These are phyloP conservation scores for Phoenix dactylifera DNA, from an alignment of 176 grass and related monocot species.

Conservation along the genomic window DNA sequence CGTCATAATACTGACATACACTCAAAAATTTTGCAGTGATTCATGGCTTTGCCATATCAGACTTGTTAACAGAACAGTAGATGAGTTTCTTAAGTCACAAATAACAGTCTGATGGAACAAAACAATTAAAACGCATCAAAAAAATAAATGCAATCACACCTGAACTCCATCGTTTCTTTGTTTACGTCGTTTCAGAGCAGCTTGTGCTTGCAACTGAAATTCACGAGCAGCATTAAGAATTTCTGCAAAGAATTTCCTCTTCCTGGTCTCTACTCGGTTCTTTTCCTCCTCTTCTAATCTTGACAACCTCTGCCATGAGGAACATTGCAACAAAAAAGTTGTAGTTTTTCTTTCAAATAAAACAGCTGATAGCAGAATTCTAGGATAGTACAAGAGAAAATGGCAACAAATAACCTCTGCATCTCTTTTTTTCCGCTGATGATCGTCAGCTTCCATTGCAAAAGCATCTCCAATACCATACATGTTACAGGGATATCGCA, in stretches of 20 bases:
- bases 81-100: too few species aligned
- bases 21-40: too few species aligned
- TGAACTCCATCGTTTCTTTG: slow-evolving; percentile 91
- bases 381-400: too few species aligned
- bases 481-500: slow-evolving; percentile 76
- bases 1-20: too few species aligned
- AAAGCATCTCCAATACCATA: slow-evolving; percentile 84
- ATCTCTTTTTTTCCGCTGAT: slow-evolving; percentile 81
- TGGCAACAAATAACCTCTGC: slow-evolving; percentile 40
- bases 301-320: slow-evolving; percentile 58
- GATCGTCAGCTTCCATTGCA: slow-evolving; percentile 63
- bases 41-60: too few species aligned
- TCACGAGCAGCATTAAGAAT: slow-evolving; percentile 93
- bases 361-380: neutral
- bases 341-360: neutral
- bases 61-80: too few species aligned
- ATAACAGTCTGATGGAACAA: too few species aligned
- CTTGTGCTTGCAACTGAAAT: slow-evolving; percentile 57
- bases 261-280: slow-evolving; percentile 63
- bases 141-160: slow-evolving; percentile 33
- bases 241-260: slow-evolving; percentile 95
- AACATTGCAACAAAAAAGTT: slow-evolving; percentile 7
- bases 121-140: slow-evolving; percentile 10
- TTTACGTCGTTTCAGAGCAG: slow-evolving; percentile 78
- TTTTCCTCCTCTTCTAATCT: slow-evolving; percentile 98